These are phyloP conservation scores for Rhizopogon vulgaris DNA, from an alignment of 768 basidiomycete species.

Conservation along the genomic window DNA sequence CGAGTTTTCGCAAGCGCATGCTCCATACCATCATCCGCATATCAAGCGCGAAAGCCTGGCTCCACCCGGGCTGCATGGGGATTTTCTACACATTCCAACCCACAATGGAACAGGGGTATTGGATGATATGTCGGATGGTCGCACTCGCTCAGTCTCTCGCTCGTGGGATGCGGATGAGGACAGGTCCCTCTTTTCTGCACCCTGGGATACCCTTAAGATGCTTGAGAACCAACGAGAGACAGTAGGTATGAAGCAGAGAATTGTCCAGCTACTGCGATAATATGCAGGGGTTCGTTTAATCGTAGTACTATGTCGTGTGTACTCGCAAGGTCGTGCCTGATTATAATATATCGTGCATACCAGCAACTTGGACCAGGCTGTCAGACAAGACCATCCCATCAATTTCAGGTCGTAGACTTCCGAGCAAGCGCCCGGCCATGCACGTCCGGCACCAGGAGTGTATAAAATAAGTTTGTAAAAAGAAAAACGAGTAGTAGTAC, in stretches of 20 bases:
- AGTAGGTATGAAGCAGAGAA: slow-evolving; percentile 3
- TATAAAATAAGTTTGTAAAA: background rate
- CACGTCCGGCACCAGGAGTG: background rate
- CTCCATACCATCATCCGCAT: background rate
- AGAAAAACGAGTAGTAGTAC: background rate
- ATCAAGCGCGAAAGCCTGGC: background rate
- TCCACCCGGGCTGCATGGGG: background rate
- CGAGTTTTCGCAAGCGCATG: slow-evolving; percentile 6
- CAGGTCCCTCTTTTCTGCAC: background rate
- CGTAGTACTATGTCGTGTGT: no score
- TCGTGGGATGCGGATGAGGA: background rate
- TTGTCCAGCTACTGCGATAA: slow-evolving; percentile 11
- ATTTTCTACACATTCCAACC: background rate
- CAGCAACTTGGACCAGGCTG: no score
- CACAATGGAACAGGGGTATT: background rate
- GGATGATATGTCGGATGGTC: background rate
- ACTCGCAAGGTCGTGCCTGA: no score
- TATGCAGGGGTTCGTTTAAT: no score
- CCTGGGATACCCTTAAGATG: slow-evolving; percentile 2
- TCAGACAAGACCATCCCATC: no score
- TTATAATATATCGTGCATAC: no score
- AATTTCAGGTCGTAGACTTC: no score
- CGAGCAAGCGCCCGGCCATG: no score
- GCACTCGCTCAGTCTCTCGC: background rate
- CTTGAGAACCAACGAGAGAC: slow-evolving; percentile 15